Evolutionary conservation across 352 stramenopile species (phyloP), one percentile per base, ranked within the genome.

Genomic region (Phytophthora podocarpi): DNA sequence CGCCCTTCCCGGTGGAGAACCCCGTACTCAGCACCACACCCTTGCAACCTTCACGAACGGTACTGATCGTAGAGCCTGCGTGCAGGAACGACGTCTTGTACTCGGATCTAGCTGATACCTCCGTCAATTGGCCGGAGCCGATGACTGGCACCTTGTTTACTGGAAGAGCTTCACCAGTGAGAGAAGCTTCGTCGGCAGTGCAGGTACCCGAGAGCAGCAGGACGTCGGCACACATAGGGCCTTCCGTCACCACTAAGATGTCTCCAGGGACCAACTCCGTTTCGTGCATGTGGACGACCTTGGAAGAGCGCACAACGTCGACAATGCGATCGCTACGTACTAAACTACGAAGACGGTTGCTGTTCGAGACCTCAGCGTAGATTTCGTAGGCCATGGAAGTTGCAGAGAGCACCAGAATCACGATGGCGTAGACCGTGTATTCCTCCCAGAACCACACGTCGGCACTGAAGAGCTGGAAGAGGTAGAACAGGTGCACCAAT

Each of bases 381-480:
- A 86, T 82, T 56, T 89, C 79, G 57, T 76, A 86, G 2, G 59
- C 18, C 48, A 86, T 61, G 10, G 76, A 86, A 3, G 52, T 37
- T 8, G 67, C 46, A 15, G 76, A 85, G 8, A 86, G 57, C 9
- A 46, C 46, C 28, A 89, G 18, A 43, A 89, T 82, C 12, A 79
- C 64, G 8, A 75, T 40, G 1, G 76, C 68, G 53, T 86, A 86
- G 10, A 67, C 41, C 2, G 57, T 73, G 56, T 89, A 89, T 2
- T 69, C 37, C 21, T 86, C 43, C 2, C 43, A 48, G 21, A 85
- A 72, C 79, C 79, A 89, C 12, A 89, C 68, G 0, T 43, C 58
- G 8, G 70, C 60, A 27, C 74, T 85, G 53, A 89, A 85, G 20
- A 86, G 28, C 59, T 89, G 76, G 46, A 89, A 89, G 5, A 89